Conservation (phyloP, 495 filamentous ascomycete species). For the Cercophora samala region DNA sequence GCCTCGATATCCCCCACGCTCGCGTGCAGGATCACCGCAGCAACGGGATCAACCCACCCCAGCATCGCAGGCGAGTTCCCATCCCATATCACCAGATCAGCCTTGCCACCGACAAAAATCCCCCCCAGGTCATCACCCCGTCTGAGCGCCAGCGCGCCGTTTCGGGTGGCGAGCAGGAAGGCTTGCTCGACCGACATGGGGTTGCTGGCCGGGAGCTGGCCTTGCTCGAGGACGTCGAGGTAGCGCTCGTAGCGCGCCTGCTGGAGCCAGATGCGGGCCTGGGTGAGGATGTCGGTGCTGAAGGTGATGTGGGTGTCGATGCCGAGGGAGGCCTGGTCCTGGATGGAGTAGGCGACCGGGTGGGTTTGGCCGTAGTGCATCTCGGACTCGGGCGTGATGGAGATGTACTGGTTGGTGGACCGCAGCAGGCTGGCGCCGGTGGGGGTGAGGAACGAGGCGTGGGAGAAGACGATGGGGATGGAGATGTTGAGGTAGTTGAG, state of each 20-base stretch:
- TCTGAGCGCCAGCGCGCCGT: slow-evolving; percentile 44
- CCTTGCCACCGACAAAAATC: slow-evolving; percentile 42
- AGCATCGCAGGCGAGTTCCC: slow-evolving; percentile 39
- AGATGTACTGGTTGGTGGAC: slow-evolving; percentile 36
- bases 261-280: slow-evolving; percentile 45
- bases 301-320: slow-evolving; percentile 45
- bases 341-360: slow-evolving; percentile 29
- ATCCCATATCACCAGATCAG: slow-evolving; percentile 48
- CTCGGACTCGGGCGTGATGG: slow-evolving; percentile 43
- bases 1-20: slow-evolving; percentile 45
- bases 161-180: slow-evolving; percentile 45
- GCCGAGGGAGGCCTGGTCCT: slow-evolving; percentile 44
- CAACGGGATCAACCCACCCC: slow-evolving; percentile 48
- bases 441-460: slow-evolving; percentile 30
- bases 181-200: slow-evolving; percentile 41
- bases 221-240: slow-evolving; percentile 30
- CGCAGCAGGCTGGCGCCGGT: slow-evolving; percentile 30
- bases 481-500: slow-evolving; percentile 31
- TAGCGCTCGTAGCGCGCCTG: slow-evolving; percentile 31
- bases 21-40: slow-evolving; percentile 48
- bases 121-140: slow-evolving; percentile 45
- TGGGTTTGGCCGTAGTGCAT: slow-evolving; percentile 37
- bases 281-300: slow-evolving; percentile 26
- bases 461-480: slow-evolving; percentile 41
- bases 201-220: slow-evolving; percentile 36